A percentile compares a stretch with the other conserved stretches of the same genome.
Conservation (phyloP, 2,329 filamentous ascomycete genomes). For the Sclerotinia subarctica region DNA sequence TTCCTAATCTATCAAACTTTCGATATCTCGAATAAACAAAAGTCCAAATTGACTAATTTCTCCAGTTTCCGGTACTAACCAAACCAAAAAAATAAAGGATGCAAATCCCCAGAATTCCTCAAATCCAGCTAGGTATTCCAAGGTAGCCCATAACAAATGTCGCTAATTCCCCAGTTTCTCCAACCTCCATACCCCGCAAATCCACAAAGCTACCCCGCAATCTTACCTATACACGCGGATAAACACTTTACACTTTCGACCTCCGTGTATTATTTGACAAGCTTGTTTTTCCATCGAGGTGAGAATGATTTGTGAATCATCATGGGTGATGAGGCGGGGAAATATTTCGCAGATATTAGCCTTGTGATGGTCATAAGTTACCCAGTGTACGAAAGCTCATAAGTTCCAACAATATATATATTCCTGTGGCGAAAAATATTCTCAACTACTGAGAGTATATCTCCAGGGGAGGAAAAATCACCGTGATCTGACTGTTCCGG, state of each 20-base stretch:
- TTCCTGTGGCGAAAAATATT: no score
- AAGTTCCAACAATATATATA: no score
- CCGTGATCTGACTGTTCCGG: no score
- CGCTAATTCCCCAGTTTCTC: not conserved
- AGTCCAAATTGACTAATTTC: no score
- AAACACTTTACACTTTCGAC: not conserved
- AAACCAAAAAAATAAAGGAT: no score
- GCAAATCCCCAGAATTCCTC: not conserved
- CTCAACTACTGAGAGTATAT: no score
- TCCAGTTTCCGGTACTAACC: no score
- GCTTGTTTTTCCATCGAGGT: not conserved
- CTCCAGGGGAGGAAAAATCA: no score
- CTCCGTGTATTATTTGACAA: not conserved
- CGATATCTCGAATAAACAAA: not conserved
- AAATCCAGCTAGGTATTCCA: no score
- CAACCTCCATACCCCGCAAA: not conserved
- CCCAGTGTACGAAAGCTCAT: no score
- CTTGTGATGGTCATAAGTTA: no score
- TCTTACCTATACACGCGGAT: not conserved
- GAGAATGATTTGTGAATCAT: no score
- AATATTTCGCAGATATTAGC: not conserved
- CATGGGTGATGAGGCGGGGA: not conserved
- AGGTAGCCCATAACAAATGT: not conserved
- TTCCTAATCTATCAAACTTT: not conserved
- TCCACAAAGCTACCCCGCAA: not conserved